phyloP scores from a whole-genome alignment of 2,329 filamentous ascomycete species.

The Cytospora mali region DNA sequence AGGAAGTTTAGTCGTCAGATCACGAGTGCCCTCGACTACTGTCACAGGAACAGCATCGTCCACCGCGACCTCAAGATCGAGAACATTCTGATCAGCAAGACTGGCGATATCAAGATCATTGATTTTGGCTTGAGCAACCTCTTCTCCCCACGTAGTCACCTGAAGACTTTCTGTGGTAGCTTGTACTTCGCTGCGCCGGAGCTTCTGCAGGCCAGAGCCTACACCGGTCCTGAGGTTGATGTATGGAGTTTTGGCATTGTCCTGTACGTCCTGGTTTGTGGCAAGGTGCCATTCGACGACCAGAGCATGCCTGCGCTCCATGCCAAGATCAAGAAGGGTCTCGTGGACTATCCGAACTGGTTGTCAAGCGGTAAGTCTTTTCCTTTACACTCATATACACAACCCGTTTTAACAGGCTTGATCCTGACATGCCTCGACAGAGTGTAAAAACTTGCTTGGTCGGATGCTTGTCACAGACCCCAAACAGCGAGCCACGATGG shows the following conservation, averaged over 20 bases:
- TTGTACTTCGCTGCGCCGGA: slow-evolving; percentile 97
- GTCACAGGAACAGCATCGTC: slow-evolving; percentile 96
- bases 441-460: slow-evolving; percentile 90
- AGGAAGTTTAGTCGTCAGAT: slow-evolving; percentile 98
- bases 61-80: slow-evolving; percentile 98
- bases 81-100: slow-evolving; percentile 99
- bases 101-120: slow-evolving; percentile 98
- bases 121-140: slow-evolving; percentile 98
- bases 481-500: slow-evolving; percentile 78
- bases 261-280: slow-evolving; percentile 93
- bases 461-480: slow-evolving; percentile 97
- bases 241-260: slow-evolving; percentile 99
- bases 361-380: slow-evolving; percentile 74
- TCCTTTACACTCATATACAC: background rate
- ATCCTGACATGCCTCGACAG: slow-evolving; percentile 47
- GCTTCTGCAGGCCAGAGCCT: slow-evolving; percentile 87
- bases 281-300: slow-evolving; percentile 97
- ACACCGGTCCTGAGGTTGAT: slow-evolving; percentile 95
- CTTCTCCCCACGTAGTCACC: slow-evolving; percentile 79
- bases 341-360: slow-evolving; percentile 95
- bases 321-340: slow-evolving; percentile 97
- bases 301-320: slow-evolving; percentile 98
- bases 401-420: background rate
- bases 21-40: slow-evolving; percentile 94
- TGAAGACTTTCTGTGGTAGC: slow-evolving; percentile 97